These are phyloP conservation scores for Lasiodiplodia gonubiensis DNA, from an alignment of 2,329 filamentous ascomycete species.

Conservation along the genomic window DNA sequence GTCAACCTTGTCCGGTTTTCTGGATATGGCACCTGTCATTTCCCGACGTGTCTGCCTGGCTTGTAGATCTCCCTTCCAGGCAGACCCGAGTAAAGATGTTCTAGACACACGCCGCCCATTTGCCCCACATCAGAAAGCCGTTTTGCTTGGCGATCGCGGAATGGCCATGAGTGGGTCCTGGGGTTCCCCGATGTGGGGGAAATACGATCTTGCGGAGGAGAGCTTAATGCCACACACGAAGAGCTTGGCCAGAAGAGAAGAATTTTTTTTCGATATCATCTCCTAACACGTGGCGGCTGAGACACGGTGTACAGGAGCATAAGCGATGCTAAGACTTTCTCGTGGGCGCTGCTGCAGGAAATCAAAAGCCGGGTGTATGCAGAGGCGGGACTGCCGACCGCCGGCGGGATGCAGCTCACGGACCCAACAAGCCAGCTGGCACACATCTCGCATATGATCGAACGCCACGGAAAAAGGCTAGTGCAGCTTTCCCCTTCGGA, in stretches of 20 bases:
- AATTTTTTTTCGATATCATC: background rate
- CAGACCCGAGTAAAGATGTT: background rate
- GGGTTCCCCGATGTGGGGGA: background rate
- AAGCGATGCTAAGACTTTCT: slow-evolving; percentile 12
- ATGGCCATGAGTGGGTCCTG: background rate
- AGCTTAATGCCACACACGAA: background rate
- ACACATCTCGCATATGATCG: background rate
- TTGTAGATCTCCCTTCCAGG: background rate
- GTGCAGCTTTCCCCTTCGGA: background rate
- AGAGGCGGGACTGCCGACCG: background rate
- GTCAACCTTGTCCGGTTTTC: background rate
- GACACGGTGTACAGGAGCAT: slow-evolving; percentile 9
- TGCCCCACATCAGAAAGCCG: background rate
- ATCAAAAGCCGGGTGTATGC: background rate
- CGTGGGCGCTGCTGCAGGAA: background rate
- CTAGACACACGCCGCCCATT: background rate
- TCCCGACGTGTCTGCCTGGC: background rate
- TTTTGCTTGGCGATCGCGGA: background rate
- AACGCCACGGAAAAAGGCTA: background rate
- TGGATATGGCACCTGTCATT: background rate
- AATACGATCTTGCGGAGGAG: background rate
- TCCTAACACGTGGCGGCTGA: slow-evolving; percentile 10
- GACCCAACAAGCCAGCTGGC: background rate
- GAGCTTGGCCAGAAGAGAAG: slow-evolving; percentile 7
- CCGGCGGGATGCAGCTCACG: background rate